Percentiles rank a stretch among this genome's conserved stretches.
Conservation (phyloP, 352 stramenopile genomes). For the Thalassiosira hispida region DNA sequence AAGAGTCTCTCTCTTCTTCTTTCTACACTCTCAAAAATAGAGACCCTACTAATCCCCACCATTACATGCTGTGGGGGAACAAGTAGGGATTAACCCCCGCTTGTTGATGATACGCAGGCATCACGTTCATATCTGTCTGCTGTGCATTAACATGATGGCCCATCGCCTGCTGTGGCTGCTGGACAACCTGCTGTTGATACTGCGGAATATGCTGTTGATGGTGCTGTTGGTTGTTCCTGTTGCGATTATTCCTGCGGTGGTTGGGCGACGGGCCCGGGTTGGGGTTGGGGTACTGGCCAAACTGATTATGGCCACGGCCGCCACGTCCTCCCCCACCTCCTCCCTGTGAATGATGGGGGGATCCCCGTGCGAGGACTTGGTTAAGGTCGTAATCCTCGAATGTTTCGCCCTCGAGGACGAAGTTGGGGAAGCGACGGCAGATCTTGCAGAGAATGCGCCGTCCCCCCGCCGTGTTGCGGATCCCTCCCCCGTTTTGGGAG, state of each 20-base stretch:
- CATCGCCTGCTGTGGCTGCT: conserved; percentile 5
- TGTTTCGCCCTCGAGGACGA: conserved; percentile 87
- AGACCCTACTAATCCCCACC: background rate
- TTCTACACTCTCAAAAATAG: background rate
- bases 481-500: conserved; percentile 76
- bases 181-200: conserved; percentile 31
- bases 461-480: conserved; percentile 94
- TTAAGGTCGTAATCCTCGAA: conserved; percentile 58
- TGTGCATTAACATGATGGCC: conserved; percentile 33
- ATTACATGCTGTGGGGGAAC: conserved; percentile 36
- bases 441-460: conserved; percentile 95
- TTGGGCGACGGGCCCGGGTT: conserved; percentile 33
- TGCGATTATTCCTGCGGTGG: conserved; percentile 14
- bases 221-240: conserved; percentile 16
- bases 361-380: conserved; percentile 37
- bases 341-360: conserved; percentile 9
- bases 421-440: conserved; percentile 95
- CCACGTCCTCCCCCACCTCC: conserved; percentile 13
- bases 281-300: conserved; percentile 22
- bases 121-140: conserved; percentile 35
- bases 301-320: conserved; percentile 34
- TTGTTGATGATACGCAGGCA: conserved; percentile 21
- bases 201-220: conserved; percentile 18
- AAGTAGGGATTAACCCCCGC: conserved; percentile 36
- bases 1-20: background rate